Conservation (phyloP, 352 stramenopile genomes). For the Aphanomyces cochlioides region DNA sequence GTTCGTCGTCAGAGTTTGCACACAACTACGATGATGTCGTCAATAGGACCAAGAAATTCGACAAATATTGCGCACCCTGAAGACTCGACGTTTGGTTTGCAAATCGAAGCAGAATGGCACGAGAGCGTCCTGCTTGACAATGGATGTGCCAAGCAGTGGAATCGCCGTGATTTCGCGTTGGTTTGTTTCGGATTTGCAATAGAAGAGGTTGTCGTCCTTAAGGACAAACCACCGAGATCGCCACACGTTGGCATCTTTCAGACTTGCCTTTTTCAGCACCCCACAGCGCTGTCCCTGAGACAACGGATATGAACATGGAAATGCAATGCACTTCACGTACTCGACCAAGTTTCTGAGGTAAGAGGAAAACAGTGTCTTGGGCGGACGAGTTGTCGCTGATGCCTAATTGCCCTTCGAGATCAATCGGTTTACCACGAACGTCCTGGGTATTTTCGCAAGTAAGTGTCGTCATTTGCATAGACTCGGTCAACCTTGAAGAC, state of each 20-base stretch:
- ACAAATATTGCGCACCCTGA: constrained; percentile 44
- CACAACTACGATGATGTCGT: constrained; percentile 46
- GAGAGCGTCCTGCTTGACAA: constrained; percentile 77
- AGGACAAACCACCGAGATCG: constrained; percentile 84
- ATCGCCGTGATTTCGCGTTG: constrained; percentile 79
- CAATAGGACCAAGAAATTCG: not conserved
- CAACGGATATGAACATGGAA: not conserved
- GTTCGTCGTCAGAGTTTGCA: constrained; percentile 71
- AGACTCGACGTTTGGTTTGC: constrained; percentile 62
- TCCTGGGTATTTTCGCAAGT: constrained; percentile 43
- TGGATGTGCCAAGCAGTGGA: constrained; percentile 66
- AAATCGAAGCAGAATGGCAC: constrained; percentile 70
- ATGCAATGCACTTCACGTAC: constrained; percentile 29
- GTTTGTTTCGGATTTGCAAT: constrained; percentile 80
- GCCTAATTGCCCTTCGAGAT: constrained; percentile 52
- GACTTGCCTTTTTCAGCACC: constrained; percentile 77
- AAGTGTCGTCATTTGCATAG: not conserved
- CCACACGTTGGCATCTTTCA: constrained; percentile 75
- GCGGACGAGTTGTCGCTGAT: constrained; percentile 2
- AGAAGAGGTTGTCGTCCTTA: constrained; percentile 80
- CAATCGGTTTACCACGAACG: constrained; percentile 59
- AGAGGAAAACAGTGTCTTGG: constrained; percentile 50
- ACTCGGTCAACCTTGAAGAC: constrained; percentile 58
- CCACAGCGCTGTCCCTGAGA: constrained; percentile 63
- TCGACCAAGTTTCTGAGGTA: constrained; percentile 69